Evolutionary conservation across 2,329 filamentous ascomycete species (phyloP).

Genomic region (Alternaria ventricosa): DNA sequence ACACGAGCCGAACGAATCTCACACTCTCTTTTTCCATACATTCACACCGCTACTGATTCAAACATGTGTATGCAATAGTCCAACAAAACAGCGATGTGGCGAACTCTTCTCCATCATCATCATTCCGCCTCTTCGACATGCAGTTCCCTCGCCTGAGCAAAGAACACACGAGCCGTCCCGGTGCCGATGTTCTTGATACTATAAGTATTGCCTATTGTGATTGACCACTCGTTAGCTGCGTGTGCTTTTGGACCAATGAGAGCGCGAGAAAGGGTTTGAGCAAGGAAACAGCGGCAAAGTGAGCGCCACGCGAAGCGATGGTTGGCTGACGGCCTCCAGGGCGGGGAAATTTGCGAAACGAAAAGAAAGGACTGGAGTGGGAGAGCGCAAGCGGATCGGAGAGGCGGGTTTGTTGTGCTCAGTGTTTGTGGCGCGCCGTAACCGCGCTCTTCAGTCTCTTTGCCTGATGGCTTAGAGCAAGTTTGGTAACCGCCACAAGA

Average conservation of each 20-base stretch:
- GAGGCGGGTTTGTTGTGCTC: not conserved
- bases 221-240: slow-evolving; percentile 11
- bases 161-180: slow-evolving; percentile 80
- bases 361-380: not conserved
- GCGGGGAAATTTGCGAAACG: not conserved
- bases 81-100: no score
- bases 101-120: not conserved
- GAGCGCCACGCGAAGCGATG: not conserved
- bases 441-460: slow-evolving; percentile 5
- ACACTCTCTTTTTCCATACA: not conserved
- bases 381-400: not conserved
- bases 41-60: not conserved
- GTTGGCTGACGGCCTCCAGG: not conserved
- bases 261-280: not conserved
- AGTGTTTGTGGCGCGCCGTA: slow-evolving; percentile 10
- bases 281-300: not conserved
- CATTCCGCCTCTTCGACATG: slow-evolving; percentile 18
- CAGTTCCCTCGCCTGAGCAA: slow-evolving; percentile 81
- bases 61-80: not conserved
- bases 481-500: slow-evolving; percentile 1
- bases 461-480: not conserved
- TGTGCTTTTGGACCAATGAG: slow-evolving; percentile 7
- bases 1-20: not conserved
- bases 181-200: slow-evolving; percentile 83
- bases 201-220: slow-evolving; percentile 81